A percentile compares a stretch with the other conserved stretches of the same genome.
Evolutionary conservation across 1,284 basidiomycete species (phyloP).

Genomic region (Microbotryum saponariae): DNA sequence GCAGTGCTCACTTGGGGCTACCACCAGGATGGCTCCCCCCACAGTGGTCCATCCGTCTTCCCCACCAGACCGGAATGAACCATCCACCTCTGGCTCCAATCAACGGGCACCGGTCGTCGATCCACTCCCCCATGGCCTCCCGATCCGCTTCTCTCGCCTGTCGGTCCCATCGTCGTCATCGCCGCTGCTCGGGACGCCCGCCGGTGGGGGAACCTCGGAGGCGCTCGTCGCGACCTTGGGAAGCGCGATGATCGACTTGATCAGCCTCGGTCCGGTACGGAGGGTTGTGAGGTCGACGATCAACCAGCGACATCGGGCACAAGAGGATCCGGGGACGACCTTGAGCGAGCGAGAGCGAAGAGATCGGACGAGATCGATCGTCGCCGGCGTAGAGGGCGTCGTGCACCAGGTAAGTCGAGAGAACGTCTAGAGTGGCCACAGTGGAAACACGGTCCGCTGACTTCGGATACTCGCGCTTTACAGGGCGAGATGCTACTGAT

Average conservation of each 20-base stretch:
- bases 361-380: constrained; percentile 9
- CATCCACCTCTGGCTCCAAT: not conserved
- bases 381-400: constrained; percentile 22
- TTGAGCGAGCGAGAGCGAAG: not conserved
- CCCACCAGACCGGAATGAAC: too few relatives aligned
- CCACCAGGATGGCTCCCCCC: too few relatives aligned
- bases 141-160: constrained; percentile 25
- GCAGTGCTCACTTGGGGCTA: too few relatives aligned
- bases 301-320: not conserved
- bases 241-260: constrained; percentile 8
- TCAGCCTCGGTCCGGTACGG: constrained; percentile 17
- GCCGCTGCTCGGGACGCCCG: too few relatives aligned
- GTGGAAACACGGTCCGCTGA: too few relatives aligned
- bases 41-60: too few relatives aligned
- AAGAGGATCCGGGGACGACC: too few relatives aligned
- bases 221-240: constrained; percentile 19
- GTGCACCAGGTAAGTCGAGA: constrained; percentile 24
- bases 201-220: constrained; percentile 15
- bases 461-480: not conserved
- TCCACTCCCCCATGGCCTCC: constrained; percentile 20
- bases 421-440: too few relatives aligned
- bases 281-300: not conserved
- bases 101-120: not conserved
- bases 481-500: constrained; percentile 52
- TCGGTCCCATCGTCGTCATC: constrained; percentile 12